Base-by-base conservation (phyloP, 768 basidiomycete species). In the Clathrus columnatus region DNA sequence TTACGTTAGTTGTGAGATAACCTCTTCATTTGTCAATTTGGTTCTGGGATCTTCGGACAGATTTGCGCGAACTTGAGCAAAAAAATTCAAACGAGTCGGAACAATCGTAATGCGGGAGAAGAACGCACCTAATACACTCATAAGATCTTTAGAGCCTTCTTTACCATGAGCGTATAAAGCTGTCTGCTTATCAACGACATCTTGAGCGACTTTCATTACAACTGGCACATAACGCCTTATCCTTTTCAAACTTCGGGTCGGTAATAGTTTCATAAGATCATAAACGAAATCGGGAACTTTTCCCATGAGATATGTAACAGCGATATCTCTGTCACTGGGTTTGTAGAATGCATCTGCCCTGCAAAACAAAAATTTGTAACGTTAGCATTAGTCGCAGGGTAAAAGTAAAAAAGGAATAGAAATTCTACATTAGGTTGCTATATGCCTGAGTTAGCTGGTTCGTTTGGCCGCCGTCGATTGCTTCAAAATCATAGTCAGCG, bases 31-130 rank as follows among this genome's bases (percentile, higher is more conserved):
- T 17, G 58, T 67, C 28, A 70, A 51, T 14, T 57, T 61, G 28
- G 60, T 61, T 48, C 63, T 61, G 8, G 62, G 58, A 45, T 69
- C 60, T 51, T 65, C 65, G 11, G 62, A 57, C 1, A 45, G 45
- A 53, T 70, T 70, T 0, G 69, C 68, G 32, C 62, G 65, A 17
- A 69, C 65, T 64, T 8, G n/a, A n/a, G n/a, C n/a, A n/a, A n/a
- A n/a, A n/a, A n/a, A n/a, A n/a, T n/a, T n/a, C 11, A 26, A 6
- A 23, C 8, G 8, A 32, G 42, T 7, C n/a, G 48, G 43, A n/a
- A 51, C 27, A 8, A 36, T 42, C 20, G 41, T 42, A 42, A 17
- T 5, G 28, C 32, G 11, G 7, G n/a, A 2, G 14, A 21, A 57
- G 8, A 10, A 36, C 61, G 21, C 32, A 65, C 68, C 61, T 0